Evolutionary conservation across 768 basidiomycete species (phyloP).

Genomic region (Suillus decipiens): DNA sequence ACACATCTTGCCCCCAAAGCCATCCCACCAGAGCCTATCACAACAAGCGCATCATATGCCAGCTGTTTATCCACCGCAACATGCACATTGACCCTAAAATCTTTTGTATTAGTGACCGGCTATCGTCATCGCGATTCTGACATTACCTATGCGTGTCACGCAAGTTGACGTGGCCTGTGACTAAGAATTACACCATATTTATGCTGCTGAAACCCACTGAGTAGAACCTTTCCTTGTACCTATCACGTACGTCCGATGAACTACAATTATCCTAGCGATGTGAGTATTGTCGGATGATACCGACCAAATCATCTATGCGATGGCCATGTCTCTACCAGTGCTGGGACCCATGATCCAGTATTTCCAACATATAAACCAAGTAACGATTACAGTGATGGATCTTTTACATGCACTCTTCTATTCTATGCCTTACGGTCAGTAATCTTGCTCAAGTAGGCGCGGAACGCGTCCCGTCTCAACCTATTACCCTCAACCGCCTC

Average conservation of each 20-base stretch:
- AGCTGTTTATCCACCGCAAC: conserved; percentile 15
- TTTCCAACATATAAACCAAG: background rate
- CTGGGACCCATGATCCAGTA: background rate
- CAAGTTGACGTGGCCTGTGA: background rate
- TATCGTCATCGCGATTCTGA: background rate
- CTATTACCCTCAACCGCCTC: conserved; percentile 43
- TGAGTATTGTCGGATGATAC: background rate
- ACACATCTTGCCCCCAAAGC: conserved; percentile 13
- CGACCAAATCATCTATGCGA: background rate
- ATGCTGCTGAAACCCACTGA: background rate
- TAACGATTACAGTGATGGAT: background rate
- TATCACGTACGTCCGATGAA: background rate
- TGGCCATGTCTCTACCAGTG: background rate
- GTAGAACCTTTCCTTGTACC: background rate
- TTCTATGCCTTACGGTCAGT: conserved; percentile 38
- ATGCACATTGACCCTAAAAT: background rate
- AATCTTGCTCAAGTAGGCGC: conserved; percentile 87
- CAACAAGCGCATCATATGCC: conserved; percentile 18
- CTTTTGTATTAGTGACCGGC: background rate
- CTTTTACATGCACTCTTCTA: background rate
- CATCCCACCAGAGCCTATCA: conserved; percentile 12
- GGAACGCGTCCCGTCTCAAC: conserved; percentile 72
- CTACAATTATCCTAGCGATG: background rate
- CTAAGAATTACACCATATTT: background rate
- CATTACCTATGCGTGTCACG: background rate